Conservation (phyloP, 306 rosid species). For the Hippophae gyantsensis region DNA sequence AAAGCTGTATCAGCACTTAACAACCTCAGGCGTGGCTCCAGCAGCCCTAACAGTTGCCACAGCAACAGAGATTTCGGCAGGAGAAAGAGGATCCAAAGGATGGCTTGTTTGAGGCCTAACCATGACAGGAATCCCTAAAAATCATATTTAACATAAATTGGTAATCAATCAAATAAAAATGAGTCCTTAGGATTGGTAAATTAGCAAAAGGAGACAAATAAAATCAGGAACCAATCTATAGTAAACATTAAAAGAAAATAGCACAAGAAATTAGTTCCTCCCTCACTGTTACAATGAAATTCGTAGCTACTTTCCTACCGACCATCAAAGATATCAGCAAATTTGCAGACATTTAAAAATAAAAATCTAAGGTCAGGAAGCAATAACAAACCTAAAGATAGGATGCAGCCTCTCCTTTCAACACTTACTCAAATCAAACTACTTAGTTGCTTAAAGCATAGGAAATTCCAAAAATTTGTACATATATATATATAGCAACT, state of each 20-base stretch:
- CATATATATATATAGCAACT: background rate
- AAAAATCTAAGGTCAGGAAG: background rate
- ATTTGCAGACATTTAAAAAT: background rate
- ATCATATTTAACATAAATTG: conserved; percentile 13
- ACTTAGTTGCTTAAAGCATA: background rate
- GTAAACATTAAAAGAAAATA: background rate
- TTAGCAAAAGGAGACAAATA: background rate
- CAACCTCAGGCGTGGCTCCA: conserved; percentile 89
- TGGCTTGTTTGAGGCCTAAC: conserved; percentile 75
- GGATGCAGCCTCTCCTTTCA: background rate
- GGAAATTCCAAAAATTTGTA: background rate
- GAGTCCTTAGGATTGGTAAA: background rate
- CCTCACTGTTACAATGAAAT: conserved; percentile 5
- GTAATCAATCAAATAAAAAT: conserved; percentile 7
- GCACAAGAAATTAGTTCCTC: background rate
- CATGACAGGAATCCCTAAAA: conserved; percentile 49
- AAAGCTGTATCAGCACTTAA: conserved; percentile 7
- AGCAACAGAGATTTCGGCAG: conserved; percentile 81
- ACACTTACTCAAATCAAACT: background rate
- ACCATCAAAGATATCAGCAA: background rate
- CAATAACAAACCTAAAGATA: background rate
- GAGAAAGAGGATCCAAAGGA: conserved; percentile 81
- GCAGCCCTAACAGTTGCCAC: conserved; percentile 92
- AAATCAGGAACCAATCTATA: conserved; percentile 9
- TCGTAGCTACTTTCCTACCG: background rate